phyloP scores from a whole-genome alignment of 768 basidiomycete genomes.

The Vararia minispora region DNA sequence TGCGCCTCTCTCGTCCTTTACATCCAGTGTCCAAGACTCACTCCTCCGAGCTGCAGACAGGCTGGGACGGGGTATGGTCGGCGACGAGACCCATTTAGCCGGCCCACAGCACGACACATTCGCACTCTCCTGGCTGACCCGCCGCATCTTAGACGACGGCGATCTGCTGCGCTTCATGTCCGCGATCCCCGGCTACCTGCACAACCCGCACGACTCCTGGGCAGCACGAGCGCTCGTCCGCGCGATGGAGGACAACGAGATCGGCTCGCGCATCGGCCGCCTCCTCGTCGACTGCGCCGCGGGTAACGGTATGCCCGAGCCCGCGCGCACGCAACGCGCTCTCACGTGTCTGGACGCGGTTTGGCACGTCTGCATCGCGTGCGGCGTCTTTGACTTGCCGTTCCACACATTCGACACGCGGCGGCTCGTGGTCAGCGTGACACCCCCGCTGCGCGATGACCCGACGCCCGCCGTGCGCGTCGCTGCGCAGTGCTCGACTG shows the following conservation, averaged over 20 bases:
- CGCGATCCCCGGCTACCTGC: neutral
- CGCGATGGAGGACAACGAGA: neutral
- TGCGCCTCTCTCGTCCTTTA: too few species aligned
- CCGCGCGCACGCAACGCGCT: constrained; percentile 4
- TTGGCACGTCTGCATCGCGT: constrained; percentile 4
- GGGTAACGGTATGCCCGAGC: constrained; percentile 3
- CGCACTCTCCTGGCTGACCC: neutral
- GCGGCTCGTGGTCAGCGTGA: too few species aligned
- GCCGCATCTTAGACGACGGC: neutral
- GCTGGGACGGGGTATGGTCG: constrained; percentile 1
- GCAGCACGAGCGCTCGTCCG: neutral
- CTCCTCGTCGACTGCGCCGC: constrained; percentile 2
- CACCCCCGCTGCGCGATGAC: constrained; percentile 1
- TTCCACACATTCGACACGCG: neutral
- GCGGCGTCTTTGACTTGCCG: neutral
- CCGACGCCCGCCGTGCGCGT: neutral
- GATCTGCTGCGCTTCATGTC: neutral
- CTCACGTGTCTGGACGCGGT: constrained; percentile 5
- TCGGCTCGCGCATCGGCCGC: constrained; percentile 1
- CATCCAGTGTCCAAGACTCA: too few species aligned
- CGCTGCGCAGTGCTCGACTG: neutral
- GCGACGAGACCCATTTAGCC: neutral
- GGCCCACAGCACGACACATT: neutral
- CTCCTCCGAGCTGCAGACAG: too few species aligned
- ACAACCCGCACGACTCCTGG: neutral